Evolutionary conservation across 352 stramenopile genomes (phyloP), one percentile per base, ranked within the genome.

Genomic region (Phytophthora sansomeana): DNA sequence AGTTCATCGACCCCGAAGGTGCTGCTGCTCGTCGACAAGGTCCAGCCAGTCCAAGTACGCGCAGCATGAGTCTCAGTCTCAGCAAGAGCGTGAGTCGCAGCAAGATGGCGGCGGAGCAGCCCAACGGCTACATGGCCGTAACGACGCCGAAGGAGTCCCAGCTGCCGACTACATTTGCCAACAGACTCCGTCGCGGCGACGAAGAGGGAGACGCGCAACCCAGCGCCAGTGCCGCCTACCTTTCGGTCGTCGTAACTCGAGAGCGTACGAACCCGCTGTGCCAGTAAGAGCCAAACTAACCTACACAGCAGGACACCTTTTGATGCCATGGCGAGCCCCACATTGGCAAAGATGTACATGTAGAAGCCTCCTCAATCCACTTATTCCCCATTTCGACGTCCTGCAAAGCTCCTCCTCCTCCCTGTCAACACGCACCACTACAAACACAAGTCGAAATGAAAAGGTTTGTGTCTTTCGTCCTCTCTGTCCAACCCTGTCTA

Each of bases 221-320:
- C 1, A 78, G 60, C 35, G 52, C 50, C 2, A 78, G 60, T 61
- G 57, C 56, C 7, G 66, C 66, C 1, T 87, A 88, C 32, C 58
- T 85, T 29, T 89, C 84, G 2, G 78, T 93, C 21, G 69, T 92
- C 28, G 80, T 91, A 11, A 74, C 81, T 44, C 77, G 69, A 59
- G 79, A 85, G 30, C 72, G 78, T 54, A 87, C 75, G 10, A 90
- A 92, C 35, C 80, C 80, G 35, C 76, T 90, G 36, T 89, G 81
- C 63, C 52, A 81, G 59, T 83, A 83, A 29, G 16, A 30, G 26
- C 5, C 39, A 32, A 17, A 24, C 21, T 24, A 24, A 24, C 21
- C 21, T n/a, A 26, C 39, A 17, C 6, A 67, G 49, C 8, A 53
- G 29, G 36, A 51, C 33, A 36, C 13, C 19, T 53, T 75, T 63